Evolutionary conservation across 495 filamentous ascomycete genomes (phyloP), one percentile per base, ranked within the genome.

Genomic region (Echria macrotheca): DNA sequence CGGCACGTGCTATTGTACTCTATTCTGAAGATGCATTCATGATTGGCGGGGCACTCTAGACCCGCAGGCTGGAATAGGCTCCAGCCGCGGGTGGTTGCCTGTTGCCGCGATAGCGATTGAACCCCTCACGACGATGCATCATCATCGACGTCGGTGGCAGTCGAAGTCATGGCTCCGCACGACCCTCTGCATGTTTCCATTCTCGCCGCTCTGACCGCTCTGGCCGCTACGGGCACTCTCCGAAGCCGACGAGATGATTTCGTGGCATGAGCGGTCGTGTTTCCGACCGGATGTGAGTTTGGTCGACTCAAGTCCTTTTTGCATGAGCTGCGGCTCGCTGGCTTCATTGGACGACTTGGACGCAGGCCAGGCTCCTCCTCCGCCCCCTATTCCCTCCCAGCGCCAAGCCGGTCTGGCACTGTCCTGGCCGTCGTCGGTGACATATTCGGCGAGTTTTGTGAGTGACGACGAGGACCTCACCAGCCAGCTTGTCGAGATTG

Each of bases 301-400:
- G 18, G 26, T 44, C 8, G 55, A 50, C 18, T 31, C 36, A 7
- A 43, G 31, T 4, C 51, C 46, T 10, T 54, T 50, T 22, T 57
- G 55, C 36, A 57, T 57, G 55, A 54, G 55, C 36, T 57, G 55
- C 41, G 55, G 52, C 41, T 49, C 50, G 12, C 33, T 57, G 28
- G 45, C 50, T 14, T 23, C 45, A n/a, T 24, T 39, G 18, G 46
- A 46, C 17, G 50, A 57, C 41, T 41, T 57, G 21, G 28, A 45
- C 14, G 10, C 41, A 10, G 44, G 47, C 17, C 40, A 54, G 47
- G 35, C 47, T 11, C 51, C 55, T 5, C 43, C 51, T 15, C 24
- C 41, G 2, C 46, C 48, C 18, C 52, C 47, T 15, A 22, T 57
- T 8, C 55, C 47, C 11, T 42, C 36, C 17, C 32, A 25, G 24